Evolutionary conservation across 345 rosid species (phyloP).

Genomic region (Limnanthes douglasii): DNA sequence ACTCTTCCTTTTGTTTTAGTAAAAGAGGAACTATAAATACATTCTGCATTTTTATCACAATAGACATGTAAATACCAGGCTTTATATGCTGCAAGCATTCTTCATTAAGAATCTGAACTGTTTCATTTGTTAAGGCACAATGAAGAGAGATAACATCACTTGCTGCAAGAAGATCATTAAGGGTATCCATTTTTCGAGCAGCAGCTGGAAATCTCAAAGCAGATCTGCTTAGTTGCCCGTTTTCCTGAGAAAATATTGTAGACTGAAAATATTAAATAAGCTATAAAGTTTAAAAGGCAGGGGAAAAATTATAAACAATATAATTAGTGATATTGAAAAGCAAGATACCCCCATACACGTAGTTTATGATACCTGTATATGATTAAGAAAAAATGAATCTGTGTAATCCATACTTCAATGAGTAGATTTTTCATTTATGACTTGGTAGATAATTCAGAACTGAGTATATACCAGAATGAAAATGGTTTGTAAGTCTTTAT

Average conservation of each 20-base stretch:
- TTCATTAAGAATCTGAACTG: slow-evolving; percentile 83
- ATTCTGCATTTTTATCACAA: not conserved
- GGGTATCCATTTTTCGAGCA: slow-evolving; percentile 95
- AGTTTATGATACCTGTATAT: no score
- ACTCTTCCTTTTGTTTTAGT: no score
- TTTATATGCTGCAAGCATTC: slow-evolving; percentile 95
- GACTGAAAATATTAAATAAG: slow-evolving; percentile 4
- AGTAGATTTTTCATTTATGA: no score
- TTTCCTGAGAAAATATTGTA: slow-evolving; percentile 29
- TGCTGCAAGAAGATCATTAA: slow-evolving; percentile 88
- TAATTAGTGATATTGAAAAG: no score
- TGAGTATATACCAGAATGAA: no score
- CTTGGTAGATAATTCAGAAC: no score
- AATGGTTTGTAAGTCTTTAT: no score
- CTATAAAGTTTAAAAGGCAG: no score
- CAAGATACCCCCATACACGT: not conserved
- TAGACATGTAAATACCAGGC: slow-evolving; percentile 41
- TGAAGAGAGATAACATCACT: slow-evolving; percentile 95
- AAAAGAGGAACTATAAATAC: slow-evolving; percentile 4
- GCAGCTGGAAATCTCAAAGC: slow-evolving; percentile 67
- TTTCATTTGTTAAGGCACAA: slow-evolving; percentile 74
- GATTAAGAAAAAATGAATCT: no score
- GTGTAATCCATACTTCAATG: no score
- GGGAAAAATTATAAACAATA: no score
- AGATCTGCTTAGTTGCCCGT: slow-evolving; percentile 42